These are phyloP conservation scores for Tylopilus sp. DNA, from an alignment of 768 basidiomycete species.

Conservation along the genomic window DNA sequence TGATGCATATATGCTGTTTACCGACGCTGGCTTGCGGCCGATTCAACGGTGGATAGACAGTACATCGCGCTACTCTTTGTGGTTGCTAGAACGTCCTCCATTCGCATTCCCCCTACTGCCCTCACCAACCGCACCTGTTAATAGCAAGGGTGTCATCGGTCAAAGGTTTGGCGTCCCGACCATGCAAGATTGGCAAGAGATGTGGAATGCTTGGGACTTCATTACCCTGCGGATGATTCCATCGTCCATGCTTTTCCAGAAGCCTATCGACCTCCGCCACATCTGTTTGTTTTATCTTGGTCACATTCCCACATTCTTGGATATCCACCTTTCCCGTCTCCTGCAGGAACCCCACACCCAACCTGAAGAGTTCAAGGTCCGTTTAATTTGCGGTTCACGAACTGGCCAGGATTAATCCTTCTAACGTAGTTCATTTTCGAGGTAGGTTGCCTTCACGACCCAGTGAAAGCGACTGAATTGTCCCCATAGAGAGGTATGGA, in stretches of 20 bases:
- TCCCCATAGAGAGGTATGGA: conserved; percentile 82
- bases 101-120: conserved; percentile 70
- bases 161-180: conserved; percentile 63
- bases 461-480: conserved; percentile 2
- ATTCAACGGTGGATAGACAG: conserved; percentile 84
- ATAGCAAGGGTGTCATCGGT: conserved; percentile 17
- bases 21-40: conserved; percentile 72
- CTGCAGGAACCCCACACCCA: conserved; percentile 78
- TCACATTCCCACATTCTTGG: conserved; percentile 90
- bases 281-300: conserved; percentile 97
- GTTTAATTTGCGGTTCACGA: conserved; percentile 10
- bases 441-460: conserved; percentile 35
- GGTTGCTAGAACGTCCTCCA: conserved; percentile 85
- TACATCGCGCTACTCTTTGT: conserved; percentile 71
- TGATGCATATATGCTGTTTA: conserved; percentile 70
- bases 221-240: conserved; percentile 86
- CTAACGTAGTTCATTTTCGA: conserved; percentile 66
- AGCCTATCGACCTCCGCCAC: conserved; percentile 91
- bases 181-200: conserved; percentile 70
- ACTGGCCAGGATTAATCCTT: conserved; percentile 3
- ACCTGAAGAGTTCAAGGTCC: conserved; percentile 75
- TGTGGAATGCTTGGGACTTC: conserved; percentile 91
- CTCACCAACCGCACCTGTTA: conserved; percentile 29
- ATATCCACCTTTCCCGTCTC: conserved; percentile 80
- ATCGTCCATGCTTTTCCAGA: conserved; percentile 76